Conservation (phyloP, 192 early-diverging fungal species). For the Hyaloraphidium curvatum region DNA sequence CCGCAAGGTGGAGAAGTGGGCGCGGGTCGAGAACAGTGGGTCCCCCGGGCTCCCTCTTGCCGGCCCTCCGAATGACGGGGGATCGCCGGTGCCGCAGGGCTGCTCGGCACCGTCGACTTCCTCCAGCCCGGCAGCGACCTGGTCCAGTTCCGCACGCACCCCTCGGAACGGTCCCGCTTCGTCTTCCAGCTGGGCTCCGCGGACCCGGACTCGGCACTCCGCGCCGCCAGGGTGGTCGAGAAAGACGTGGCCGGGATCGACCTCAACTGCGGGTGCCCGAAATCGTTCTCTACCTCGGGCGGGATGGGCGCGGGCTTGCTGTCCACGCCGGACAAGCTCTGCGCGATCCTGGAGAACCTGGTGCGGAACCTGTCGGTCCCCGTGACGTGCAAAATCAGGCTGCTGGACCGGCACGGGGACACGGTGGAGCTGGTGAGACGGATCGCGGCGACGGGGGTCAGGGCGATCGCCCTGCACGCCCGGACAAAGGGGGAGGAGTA, state of each 20-base stretch:
- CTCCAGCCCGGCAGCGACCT: conserved; percentile 33
- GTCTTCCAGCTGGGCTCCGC: conserved; percentile 90
- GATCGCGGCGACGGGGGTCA: conserved; percentile 60
- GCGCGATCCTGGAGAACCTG: conserved; percentile 43
- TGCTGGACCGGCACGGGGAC: conserved; percentile 50
- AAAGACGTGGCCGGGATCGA: conserved; percentile 80
- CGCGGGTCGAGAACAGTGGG: conserved; percentile 55
- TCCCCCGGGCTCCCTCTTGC: conserved; percentile 1
- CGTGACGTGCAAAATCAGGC: conserved; percentile 73
- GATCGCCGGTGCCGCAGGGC: conserved; percentile 7
- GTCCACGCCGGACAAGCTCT: conserved; percentile 46
- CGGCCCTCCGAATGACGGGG: background rate
- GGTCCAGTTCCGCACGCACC: conserved; percentile 53
- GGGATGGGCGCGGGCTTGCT: conserved; percentile 90
- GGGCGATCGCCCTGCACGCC: conserved; percentile 78
- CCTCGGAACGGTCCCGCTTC: conserved; percentile 48
- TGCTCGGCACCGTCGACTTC: conserved; percentile 55
- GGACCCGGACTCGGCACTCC: conserved; percentile 60
- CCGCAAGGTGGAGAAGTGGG: conserved; percentile 53
- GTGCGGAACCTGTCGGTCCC: conserved; percentile 55
- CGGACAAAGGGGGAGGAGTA: conserved; percentile 60
- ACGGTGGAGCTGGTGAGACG: conserved; percentile 61
- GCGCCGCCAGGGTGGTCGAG: conserved; percentile 60
- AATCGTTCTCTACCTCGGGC: conserved; percentile 77
- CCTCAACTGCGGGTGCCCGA: conserved; percentile 96